These are phyloP conservation scores for Arctostaphylos glauca DNA, from an alignment of 148 eudicot genomes.

Conservation along the genomic window DNA sequence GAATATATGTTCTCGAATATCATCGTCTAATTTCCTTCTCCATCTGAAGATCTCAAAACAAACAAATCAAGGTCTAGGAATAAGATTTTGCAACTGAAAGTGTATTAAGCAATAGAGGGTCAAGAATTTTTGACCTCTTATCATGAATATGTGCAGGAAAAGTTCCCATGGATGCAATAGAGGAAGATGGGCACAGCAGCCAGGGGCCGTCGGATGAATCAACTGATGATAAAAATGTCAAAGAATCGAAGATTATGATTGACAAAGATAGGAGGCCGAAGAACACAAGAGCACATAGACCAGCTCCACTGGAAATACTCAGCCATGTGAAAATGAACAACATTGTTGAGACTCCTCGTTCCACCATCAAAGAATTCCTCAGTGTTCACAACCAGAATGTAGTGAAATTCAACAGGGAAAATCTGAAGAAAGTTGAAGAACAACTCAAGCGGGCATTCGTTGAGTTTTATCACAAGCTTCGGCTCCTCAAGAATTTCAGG, in stretches of 20 bases:
- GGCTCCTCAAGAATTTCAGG: constrained; percentile 39
- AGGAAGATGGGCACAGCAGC: constrained; percentile 21
- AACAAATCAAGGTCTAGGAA: background rate
- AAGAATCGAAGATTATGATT: background rate
- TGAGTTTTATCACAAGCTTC: constrained; percentile 35
- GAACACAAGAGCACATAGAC: background rate
- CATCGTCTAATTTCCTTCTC: background rate
- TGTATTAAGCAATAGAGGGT: background rate
- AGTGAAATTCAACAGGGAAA: constrained; percentile 23
- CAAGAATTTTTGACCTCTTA: background rate
- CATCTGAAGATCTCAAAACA: too few species aligned
- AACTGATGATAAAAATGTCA: background rate
- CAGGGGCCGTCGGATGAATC: constrained; percentile 1
- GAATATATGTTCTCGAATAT: background rate
- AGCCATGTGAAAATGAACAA: constrained; percentile 33
- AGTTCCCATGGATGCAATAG: constrained; percentile 18
- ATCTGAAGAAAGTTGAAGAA: constrained; percentile 29
- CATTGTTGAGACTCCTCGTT: constrained; percentile 31
- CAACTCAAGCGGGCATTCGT: constrained; percentile 28
- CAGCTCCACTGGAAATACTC: constrained; percentile 28
- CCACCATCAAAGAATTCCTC: constrained; percentile 30
- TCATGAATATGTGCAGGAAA: constrained; percentile 14
- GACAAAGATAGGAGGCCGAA: background rate
- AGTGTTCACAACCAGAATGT: constrained; percentile 12
- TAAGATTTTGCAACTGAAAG: background rate